Base-by-base conservation (phyloP, 1,139 yeast genomes). In the Debaryomyces nepalensis region DNA sequence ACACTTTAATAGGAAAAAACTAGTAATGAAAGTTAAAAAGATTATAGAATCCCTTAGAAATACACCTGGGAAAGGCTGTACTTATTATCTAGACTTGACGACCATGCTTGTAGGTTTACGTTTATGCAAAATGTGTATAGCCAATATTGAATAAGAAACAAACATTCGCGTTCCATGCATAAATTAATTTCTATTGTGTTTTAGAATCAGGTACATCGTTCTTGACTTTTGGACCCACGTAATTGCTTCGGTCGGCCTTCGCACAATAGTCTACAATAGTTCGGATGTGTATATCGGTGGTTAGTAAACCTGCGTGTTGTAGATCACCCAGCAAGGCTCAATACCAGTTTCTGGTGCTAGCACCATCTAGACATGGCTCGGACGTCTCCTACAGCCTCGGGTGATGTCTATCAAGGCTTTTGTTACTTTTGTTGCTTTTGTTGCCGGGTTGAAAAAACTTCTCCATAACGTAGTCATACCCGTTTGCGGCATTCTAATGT, bases 1-100 rank as follows among this genome's bases (percentile, higher is more conserved):
- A 24, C 29, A 10, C 37, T 34, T 34, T 18, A 34, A n/a, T 24
- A 34, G 37, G 37, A 16, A 34, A 34, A 34, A 34, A 34, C 27
- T 18, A 18, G 26, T 22, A 22, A 12, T 10, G 18, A 10, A 26
- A 33, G 15, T 15, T 12, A 33, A 19, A 29, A 33, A 22, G 5
- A 15, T 23, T 26, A 10, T 16, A 14, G n/a, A 14, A 24, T 16
- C 37, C 22, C 20, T 34, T 16, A 15, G 18, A 30, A 10, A n/a
- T 16, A n/a, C n/a, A n/a, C n/a, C n/a, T n/a, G 15, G 29, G 19
- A 23, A 9, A 34, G 37, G 37, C 37, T 34, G 18, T 34, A 34
- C 36, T 29, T 29, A n/a, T 29, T 16, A 29, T 29, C 22, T 29
- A 29, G 21, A 29, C 16, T 12, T 14, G 10, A 29, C 6, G 6